These are phyloP conservation scores for Tolypocladium guangdongense DNA, from an alignment of 2,329 filamentous ascomycete species.

Conservation along the genomic window DNA sequence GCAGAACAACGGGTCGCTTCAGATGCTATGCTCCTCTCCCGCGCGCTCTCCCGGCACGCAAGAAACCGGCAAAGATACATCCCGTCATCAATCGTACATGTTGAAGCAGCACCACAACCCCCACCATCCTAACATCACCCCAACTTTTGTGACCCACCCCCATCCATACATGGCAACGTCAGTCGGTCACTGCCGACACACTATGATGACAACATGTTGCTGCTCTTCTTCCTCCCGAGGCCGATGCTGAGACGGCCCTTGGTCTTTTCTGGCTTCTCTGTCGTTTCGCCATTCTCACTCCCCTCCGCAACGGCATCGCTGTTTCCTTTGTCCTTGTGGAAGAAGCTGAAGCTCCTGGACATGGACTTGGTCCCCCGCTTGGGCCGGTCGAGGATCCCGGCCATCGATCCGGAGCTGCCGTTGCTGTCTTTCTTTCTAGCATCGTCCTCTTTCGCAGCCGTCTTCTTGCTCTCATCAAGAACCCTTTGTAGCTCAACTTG, in stretches of 20 bases:
- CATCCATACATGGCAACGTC: neutral
- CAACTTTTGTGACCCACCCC: neutral
- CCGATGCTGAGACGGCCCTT: slow-evolving; percentile 58
- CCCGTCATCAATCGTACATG: slow-evolving; percentile 9
- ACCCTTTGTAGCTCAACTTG: slow-evolving; percentile 52
- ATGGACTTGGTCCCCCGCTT: slow-evolving; percentile 68
- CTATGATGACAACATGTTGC: slow-evolving; percentile 24
- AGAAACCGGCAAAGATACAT: neutral
- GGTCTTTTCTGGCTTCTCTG: slow-evolving; percentile 37
- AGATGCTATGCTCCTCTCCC: neutral
- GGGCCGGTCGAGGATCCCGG: slow-evolving; percentile 50
- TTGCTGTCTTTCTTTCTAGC: slow-evolving; percentile 24
- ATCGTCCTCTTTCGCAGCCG: slow-evolving; percentile 42
- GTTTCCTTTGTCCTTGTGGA: slow-evolving; percentile 39
- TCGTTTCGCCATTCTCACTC: slow-evolving; percentile 17
- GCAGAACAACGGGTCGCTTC: neutral
- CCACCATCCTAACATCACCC: neutral
- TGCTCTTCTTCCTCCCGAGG: slow-evolving; percentile 62
- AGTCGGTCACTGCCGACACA: neutral
- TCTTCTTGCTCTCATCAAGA: slow-evolving; percentile 55
- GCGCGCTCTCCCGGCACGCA: neutral
- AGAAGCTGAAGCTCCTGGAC: slow-evolving; percentile 60
- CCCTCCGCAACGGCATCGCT: slow-evolving; percentile 13
- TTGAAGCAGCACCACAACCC: slow-evolving; percentile 2
- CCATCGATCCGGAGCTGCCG: slow-evolving; percentile 26